phyloP scores from a whole-genome alignment of 2,329 filamentous ascomycete genomes.

The Eutypella sp. region DNA sequence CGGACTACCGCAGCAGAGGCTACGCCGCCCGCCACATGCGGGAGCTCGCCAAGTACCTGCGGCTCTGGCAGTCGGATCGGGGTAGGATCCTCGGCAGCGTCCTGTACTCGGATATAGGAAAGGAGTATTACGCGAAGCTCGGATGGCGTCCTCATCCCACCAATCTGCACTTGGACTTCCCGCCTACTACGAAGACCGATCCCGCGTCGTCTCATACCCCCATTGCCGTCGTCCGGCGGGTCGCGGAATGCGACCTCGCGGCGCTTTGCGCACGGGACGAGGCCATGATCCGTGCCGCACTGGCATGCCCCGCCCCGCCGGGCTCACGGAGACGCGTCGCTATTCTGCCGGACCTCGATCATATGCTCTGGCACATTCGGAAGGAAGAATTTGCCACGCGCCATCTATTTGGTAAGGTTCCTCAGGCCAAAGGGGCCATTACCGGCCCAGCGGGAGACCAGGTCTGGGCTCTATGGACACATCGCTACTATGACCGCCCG shows the following conservation, averaged over 20 bases:
- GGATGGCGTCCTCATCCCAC: slow-evolving; percentile 10
- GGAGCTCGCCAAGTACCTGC: slow-evolving; percentile 7
- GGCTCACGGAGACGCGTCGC: slow-evolving; percentile 3
- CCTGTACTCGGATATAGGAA: slow-evolving; percentile 14
- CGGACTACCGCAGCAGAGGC: slow-evolving; percentile 4
- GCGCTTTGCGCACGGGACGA: slow-evolving; percentile 8
- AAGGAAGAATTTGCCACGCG: slow-evolving; percentile 13
- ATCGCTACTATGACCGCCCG: slow-evolving; percentile 10
- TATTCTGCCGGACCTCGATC: slow-evolving; percentile 11
- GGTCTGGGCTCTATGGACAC: slow-evolving; percentile 12
- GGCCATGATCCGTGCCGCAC: slow-evolving; percentile 3
- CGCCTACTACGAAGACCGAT: neutral
- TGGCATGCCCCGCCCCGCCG: slow-evolving; percentile 1
- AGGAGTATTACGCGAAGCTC: slow-evolving; percentile 8
- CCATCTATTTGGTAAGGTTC: slow-evolving; percentile 7
- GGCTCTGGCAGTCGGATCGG: slow-evolving; percentile 7
- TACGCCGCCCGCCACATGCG: slow-evolving; percentile 12
- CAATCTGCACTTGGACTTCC: slow-evolving; percentile 9
- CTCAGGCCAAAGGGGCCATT: slow-evolving; percentile 10
- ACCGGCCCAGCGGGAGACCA: slow-evolving; percentile 5
- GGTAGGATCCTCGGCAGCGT: slow-evolving; percentile 8
- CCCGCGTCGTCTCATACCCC: too few relatives aligned
- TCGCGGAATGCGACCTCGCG: slow-evolving; percentile 1
- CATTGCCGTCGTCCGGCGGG: too few relatives aligned
- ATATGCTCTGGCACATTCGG: slow-evolving; percentile 17